Evolutionary conservation across 345 rosid genomes (phyloP), one percentile per base, ranked within the genome.

Genomic region (Noccaea bulbosa): DNA sequence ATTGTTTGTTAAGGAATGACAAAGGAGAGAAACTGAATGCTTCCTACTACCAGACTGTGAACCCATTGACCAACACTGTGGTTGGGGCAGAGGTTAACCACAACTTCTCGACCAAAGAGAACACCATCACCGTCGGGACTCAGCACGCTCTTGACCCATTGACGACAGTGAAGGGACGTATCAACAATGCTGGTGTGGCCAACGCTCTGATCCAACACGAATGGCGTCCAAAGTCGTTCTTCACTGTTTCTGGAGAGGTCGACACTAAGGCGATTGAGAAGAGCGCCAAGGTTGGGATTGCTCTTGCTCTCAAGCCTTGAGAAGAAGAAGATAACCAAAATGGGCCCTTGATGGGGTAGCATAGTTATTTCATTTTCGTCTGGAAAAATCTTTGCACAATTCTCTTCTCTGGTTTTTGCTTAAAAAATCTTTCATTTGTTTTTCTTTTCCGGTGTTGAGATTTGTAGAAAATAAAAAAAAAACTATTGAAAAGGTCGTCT

Each of bases 41-140:
- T n/a, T 90, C 99, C 41, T 92, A 95, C 82, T 95, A 88, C 81
- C 99, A 95, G 77, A 62, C 67, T 9, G 97, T 92, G 69, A 88
- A 85, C 79, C 98, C 96, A 4, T 70, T 87, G 80, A 87, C 81
- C 47, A 88, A 75, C 76, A 91, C 98, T 11, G 94, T 91, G 9
- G 99, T 95, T 33, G 98, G 99, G 20, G 99, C 98, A 0, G 99
- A 95, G 91, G 84, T 95, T 58, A 82, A 70, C 65, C 99, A 88
- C 72, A 83, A 83, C 84, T 88, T 92, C 67, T 77, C 99, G 11
- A 88, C 76, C 81, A 86, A 92, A 3, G 93, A 88, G 70, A 95
- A 92, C 78, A 76, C 91, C 4, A 79, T 95, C 40, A 90, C 92
- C 6, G 70, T 95, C 0, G 99, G 99, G 15, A 85, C 96, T 5